These are phyloP conservation scores for Mucor indicus DNA, from an alignment of 371 early-diverging fungal genomes.

Conservation along the genomic window DNA sequence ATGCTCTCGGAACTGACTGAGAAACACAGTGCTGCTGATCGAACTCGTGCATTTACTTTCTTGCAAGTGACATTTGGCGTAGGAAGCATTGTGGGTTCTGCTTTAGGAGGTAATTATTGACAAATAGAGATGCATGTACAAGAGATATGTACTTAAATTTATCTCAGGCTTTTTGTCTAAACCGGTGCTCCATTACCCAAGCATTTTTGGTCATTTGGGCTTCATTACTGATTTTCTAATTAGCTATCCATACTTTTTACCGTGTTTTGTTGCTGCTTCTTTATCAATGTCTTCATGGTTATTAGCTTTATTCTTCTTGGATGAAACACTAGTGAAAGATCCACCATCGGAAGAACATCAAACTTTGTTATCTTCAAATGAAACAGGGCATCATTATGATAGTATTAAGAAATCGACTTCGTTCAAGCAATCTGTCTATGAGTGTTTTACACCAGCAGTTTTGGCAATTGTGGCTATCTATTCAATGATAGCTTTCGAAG, in stretches of 20 bases:
- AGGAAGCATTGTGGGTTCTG: constrained; percentile 65
- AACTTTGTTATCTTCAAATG: no score
- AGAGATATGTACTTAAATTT: not conserved
- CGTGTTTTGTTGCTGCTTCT: constrained; percentile 69
- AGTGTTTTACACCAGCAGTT: constrained; percentile 30
- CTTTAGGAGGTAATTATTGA: constrained; percentile 51
- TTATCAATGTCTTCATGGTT: constrained; percentile 62
- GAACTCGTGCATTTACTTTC: constrained; percentile 52
- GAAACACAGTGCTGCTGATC: constrained; percentile 22
- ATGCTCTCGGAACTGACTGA: constrained; percentile 83
- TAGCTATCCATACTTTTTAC: constrained; percentile 80
- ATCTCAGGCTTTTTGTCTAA: constrained; percentile 62
- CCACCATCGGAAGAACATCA: no score
- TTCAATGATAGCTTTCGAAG: constrained; percentile 27
- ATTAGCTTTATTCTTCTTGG: constrained; percentile 64
- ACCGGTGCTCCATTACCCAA: constrained; percentile 68
- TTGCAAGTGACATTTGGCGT: constrained; percentile 57
- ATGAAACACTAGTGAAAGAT: constrained; percentile 83
- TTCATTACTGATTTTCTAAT: constrained; percentile 51
- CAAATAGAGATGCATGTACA: not conserved
- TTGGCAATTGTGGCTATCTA: constrained; percentile 28
- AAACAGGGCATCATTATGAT: no score
- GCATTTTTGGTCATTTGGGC: constrained; percentile 57
- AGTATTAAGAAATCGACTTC: no score
- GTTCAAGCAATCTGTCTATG: not conserved